Evolutionary conservation across 2,329 filamentous ascomycete genomes (phyloP), one percentile per base, ranked within the genome.

Genomic region (Colletotrichum graminicola): DNA sequence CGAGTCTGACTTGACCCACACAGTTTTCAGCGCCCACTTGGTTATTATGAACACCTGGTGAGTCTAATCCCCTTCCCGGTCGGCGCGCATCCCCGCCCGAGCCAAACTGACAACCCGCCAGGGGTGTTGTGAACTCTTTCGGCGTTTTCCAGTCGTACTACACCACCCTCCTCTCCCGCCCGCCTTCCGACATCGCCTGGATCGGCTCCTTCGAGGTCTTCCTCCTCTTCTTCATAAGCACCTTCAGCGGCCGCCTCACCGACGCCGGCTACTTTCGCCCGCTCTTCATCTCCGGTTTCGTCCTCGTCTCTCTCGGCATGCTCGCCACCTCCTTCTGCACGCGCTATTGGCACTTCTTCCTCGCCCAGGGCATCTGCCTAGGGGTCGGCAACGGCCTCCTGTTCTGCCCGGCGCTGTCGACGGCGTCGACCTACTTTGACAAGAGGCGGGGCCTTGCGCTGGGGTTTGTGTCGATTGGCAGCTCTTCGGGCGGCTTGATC

Each of bases 401-500:
- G 6, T 93, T 92, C 79, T 87, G 90, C 59, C 89, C 92, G 0
- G 84, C 86, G 52, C 84, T 93, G 41, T 88, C 91, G 1, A 86
- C 92, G 4, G 81, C 93, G 2, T 88, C 90, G 5, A 91, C 91
- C 14, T 93, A 93, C 75, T 93, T 92, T 76, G 82, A 80, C 66
- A 84, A 80, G 55, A 86, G 83, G 72, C 84, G 89, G 56, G 85
- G 87, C 0, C 79, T 93, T 2, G 90, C 88, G 12, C 86, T 92
- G 62, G 91, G 91, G 18, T 79, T 92, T 26, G 84, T 87, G 1
- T 89, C 90, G 0, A 84, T 84, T 29, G 91, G 91, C 12, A 88
- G 86, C 63, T 87, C 86, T 26, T 84, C 91, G 12, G 89, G 89
- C 14, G 88, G 89, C 2, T 18, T 74, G 57, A 77, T 91, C 10